Percentiles rank a stretch among this genome's conserved stretches.
These are phyloP conservation scores for Saccharomycopsis capsularis DNA, from an alignment of 805 yeast genomes.

Conservation along the genomic window DNA sequence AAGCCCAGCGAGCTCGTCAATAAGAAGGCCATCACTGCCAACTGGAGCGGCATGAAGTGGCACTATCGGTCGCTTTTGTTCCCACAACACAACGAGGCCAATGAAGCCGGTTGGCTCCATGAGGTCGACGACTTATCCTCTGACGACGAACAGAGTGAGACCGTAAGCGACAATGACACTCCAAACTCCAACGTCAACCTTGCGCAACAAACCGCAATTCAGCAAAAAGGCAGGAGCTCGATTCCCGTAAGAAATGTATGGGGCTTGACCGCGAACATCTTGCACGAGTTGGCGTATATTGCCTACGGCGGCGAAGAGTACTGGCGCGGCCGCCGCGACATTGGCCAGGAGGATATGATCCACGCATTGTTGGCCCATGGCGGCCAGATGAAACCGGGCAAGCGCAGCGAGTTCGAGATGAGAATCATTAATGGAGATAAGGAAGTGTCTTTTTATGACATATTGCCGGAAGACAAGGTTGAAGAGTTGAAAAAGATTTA, in stretches of 20 bases:
- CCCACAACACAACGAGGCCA: conserved; percentile 39
- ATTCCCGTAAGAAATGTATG: conserved; percentile 59
- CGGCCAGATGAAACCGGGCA: conserved; percentile 36
- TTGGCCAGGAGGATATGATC: conserved; percentile 55
- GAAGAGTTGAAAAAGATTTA: conserved; percentile 37
- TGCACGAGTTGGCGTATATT: conserved; percentile 62
- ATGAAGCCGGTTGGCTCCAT: conserved; percentile 59
- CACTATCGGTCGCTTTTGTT: conserved; percentile 54
- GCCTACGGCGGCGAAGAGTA: conserved; percentile 35
- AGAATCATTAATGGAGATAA: conserved; percentile 35
- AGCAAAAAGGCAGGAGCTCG: conserved; percentile 26
- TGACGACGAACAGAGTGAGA: conserved; percentile 38
- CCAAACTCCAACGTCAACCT: not conserved
- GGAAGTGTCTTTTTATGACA: conserved; percentile 38
- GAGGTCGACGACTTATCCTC: conserved; percentile 54
- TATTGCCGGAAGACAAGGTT: conserved; percentile 40
- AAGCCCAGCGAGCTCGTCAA: conserved; percentile 28
- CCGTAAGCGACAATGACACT: not conserved
- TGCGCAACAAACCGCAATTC: conserved; percentile 23
- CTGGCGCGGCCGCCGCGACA: conserved; percentile 22
- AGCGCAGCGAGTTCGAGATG: conserved; percentile 39
- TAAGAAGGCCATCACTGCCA: conserved; percentile 31
- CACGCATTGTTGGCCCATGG: conserved; percentile 38
- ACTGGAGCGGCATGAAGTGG: conserved; percentile 75
- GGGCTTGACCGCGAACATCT: conserved; percentile 77